phyloP scores from a whole-genome alignment of 331 rosid species.

The Erythrophleum ivorense region DNA sequence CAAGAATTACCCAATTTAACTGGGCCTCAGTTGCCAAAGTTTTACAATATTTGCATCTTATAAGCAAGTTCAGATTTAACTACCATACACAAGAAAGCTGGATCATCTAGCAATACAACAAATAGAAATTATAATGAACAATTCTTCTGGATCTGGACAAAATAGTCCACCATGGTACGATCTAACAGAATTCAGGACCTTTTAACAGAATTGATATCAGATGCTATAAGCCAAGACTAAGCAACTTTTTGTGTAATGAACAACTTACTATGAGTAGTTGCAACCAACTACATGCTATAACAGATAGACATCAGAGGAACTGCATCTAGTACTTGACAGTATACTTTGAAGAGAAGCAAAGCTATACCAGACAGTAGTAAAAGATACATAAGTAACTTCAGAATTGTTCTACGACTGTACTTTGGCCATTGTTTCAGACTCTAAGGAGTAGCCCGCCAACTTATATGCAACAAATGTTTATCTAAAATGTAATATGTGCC shows the following conservation, averaged over 20 bases:
- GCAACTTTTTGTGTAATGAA: not conserved
- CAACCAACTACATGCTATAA: not conserved
- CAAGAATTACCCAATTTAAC: not conserved
- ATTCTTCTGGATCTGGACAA: not conserved
- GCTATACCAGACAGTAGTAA: no score
- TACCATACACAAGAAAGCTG: not conserved
- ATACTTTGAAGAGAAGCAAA: no score
- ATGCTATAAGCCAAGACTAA: not conserved
- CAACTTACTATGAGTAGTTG: not conserved
- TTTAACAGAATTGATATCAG: not conserved
- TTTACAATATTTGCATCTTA: not conserved
- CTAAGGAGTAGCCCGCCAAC: no score
- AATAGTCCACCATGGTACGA: not conserved
- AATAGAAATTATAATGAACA: not conserved
- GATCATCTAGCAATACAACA: conserved; percentile 2
- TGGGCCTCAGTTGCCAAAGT: not conserved
- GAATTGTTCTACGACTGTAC: not conserved
- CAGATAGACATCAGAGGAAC: no score
- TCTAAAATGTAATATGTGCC: not conserved
- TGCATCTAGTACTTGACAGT: no score
- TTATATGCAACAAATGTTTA: no score
- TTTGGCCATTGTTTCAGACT: not conserved
- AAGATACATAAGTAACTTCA: not conserved
- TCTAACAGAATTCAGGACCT: not conserved
- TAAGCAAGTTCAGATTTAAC: conserved; percentile 2